These are phyloP conservation scores for Lupinus albus DNA, from an alignment of 306 rosid species.

Conservation along the genomic window DNA sequence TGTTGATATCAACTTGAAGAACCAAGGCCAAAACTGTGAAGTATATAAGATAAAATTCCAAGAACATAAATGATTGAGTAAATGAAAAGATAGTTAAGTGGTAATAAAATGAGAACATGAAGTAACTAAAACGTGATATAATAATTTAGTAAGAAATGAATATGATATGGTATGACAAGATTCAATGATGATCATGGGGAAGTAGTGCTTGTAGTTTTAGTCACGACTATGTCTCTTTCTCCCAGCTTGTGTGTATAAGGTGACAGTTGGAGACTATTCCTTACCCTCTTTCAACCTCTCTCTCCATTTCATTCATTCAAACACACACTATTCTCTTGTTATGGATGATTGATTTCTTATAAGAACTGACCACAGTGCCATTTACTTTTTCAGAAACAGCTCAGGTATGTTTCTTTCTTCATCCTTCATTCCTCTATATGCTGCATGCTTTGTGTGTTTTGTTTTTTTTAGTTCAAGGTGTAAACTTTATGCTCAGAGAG, in stretches of 20 bases:
- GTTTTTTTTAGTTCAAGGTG: neutral
- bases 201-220: constrained; percentile 61
- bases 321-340: neutral
- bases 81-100: too few relatives aligned
- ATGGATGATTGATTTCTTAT: constrained; percentile 5
- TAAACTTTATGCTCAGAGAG: neutral
- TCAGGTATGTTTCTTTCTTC: constrained; percentile 14
- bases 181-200: constrained; percentile 65
- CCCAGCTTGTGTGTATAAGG: constrained; percentile 5
- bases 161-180: constrained; percentile 14
- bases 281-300: constrained; percentile 30
- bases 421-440: constrained; percentile 13
- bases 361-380: neutral
- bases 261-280: constrained; percentile 34
- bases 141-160: neutral
- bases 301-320: neutral
- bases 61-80: too few relatives aligned
- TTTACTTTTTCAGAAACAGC: constrained; percentile 12
- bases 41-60: too few relatives aligned
- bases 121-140: neutral
- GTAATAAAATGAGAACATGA: neutral
- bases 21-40: too few relatives aligned
- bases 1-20: too few relatives aligned
- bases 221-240: constrained; percentile 54
- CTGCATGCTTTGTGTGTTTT: constrained; percentile 9